Percentiles rank a stretch among this genome's conserved stretches.
phyloP scores from a whole-genome alignment of 306 rosid genomes.

The Vicia villosa region DNA sequence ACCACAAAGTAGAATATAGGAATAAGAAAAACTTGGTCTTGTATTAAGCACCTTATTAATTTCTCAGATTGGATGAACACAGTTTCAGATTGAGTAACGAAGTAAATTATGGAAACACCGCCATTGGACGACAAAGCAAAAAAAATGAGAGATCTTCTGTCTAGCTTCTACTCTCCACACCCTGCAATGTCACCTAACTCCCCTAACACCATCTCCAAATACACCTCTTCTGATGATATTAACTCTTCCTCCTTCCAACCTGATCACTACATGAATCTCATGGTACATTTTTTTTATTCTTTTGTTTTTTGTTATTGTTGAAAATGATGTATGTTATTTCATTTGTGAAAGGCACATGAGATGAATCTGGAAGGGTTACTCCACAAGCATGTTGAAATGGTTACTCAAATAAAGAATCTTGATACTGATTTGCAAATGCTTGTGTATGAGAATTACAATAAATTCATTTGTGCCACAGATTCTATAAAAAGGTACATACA shows the following conservation, averaged over 20 bases:
- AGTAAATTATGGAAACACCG: constrained; percentile 47
- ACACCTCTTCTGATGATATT: constrained; percentile 66
- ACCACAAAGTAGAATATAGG: neutral
- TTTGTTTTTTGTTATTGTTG: neutral
- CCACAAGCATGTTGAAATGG: constrained; percentile 82
- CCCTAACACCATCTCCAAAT: constrained; percentile 37
- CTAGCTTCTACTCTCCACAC: constrained; percentile 91
- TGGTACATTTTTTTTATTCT: constrained; percentile 43
- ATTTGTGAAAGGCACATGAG: constrained; percentile 54
- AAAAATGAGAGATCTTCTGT: constrained; percentile 88
- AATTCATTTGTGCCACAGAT: constrained; percentile 90
- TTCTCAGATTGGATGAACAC: neutral
- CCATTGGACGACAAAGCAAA: constrained; percentile 80
- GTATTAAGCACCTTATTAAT: neutral
- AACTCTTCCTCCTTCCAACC: constrained; percentile 75
- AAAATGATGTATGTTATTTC: neutral
- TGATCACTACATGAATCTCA: constrained; percentile 66
- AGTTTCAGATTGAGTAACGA: neutral
- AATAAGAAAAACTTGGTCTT: neutral
- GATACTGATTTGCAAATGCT: constrained; percentile 95
- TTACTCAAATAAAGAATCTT: constrained; percentile 92
- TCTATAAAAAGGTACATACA: constrained; percentile 63
- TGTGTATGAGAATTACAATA: constrained; percentile 87
- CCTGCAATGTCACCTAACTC: constrained; percentile 51
- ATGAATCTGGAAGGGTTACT: constrained; percentile 82